phyloP scores from a whole-genome alignment of 139 green algal genomes.

The Chlamydomonas sp. region DNA sequence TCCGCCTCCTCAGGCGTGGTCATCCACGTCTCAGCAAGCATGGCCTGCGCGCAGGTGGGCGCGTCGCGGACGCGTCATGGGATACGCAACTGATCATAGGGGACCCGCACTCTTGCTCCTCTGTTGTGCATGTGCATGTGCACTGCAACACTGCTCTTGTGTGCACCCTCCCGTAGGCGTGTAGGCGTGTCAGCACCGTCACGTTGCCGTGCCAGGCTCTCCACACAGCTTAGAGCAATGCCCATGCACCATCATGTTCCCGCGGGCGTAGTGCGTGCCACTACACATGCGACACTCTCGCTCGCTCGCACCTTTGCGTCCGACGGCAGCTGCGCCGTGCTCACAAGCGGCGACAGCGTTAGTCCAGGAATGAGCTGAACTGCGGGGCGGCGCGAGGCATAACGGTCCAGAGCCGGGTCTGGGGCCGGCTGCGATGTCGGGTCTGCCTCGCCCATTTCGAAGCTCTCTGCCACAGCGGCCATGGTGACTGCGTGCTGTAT shows the following conservation, averaged over 20 bases:
- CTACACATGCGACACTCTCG: background rate
- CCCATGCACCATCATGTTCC: no score
- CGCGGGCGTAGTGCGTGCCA: background rate
- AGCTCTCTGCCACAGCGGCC: no score
- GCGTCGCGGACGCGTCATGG: background rate
- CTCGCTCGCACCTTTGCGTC: slow-evolving; percentile 24
- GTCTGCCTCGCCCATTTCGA: no score
- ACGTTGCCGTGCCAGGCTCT: no score
- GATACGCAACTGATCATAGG: background rate
- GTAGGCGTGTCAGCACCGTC: no score
- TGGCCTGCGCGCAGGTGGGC: slow-evolving; percentile 5
- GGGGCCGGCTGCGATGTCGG: no score
- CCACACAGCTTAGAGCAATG: no score
- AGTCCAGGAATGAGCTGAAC: slow-evolving; percentile 24
- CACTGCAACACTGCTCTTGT: no score
- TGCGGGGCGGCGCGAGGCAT: no score
- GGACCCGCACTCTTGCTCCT: background rate
- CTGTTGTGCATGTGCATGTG: background rate
- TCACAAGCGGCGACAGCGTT: slow-evolving; percentile 26
- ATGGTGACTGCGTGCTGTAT: no score
- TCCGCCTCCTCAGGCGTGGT: slow-evolving; percentile 17
- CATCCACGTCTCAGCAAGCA: slow-evolving; percentile 30
- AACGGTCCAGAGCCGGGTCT: no score
- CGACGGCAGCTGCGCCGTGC: slow-evolving; percentile 19
- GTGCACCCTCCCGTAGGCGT: no score